A percentile compares a stretch with the other conserved stretches of the same genome.
Evolutionary conservation across 768 basidiomycete species (phyloP).

Genomic region (Pleurotus eryngii): DNA sequence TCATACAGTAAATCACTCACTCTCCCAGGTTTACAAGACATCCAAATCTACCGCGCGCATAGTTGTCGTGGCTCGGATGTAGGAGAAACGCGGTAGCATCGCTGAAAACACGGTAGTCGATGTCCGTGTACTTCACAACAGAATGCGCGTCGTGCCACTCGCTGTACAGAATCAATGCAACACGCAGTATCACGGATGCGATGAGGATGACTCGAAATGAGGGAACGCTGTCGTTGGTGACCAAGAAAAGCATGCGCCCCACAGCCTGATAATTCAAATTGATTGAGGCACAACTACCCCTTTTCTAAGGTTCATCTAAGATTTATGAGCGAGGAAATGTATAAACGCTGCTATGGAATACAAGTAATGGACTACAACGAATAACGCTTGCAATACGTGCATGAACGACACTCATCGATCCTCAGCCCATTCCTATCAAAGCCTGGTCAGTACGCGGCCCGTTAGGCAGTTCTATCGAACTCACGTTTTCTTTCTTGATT

Average conservation of each 20-base stretch:
- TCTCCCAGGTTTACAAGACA: conserved; percentile 53
- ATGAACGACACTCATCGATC: conserved; percentile 56
- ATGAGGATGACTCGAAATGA: conserved; percentile 54
- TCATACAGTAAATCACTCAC: conserved; percentile 46
- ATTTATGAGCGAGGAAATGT: conserved; percentile 12
- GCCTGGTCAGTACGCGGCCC: no score
- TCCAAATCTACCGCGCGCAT: conserved; percentile 57
- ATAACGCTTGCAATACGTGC: neutral
- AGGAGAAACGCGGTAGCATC: conserved; percentile 81
- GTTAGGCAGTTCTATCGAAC: conserved; percentile 21
- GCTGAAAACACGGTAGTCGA: conserved; percentile 94
- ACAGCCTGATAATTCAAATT: no score
- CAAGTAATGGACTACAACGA: conserved; percentile 1
- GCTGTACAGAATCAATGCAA: conserved; percentile 77
- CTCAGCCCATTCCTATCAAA: conserved; percentile 83
- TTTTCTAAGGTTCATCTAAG: no score
- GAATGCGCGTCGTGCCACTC: conserved; percentile 87
- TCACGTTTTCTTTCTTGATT: conserved; percentile 99
- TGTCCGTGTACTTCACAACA: conserved; percentile 93
- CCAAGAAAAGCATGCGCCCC: neutral
- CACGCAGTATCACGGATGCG: conserved; percentile 54
- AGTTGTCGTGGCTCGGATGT: conserved; percentile 44
- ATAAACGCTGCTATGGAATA: conserved; percentile 7
- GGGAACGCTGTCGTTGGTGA: conserved; percentile 15
- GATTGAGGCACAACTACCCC: no score